A percentile compares a stretch with the other conserved stretches of the same genome.
Evolutionary conservation across 148 eudicot species (phyloP).

Genomic region (Polygonum maritimum): DNA sequence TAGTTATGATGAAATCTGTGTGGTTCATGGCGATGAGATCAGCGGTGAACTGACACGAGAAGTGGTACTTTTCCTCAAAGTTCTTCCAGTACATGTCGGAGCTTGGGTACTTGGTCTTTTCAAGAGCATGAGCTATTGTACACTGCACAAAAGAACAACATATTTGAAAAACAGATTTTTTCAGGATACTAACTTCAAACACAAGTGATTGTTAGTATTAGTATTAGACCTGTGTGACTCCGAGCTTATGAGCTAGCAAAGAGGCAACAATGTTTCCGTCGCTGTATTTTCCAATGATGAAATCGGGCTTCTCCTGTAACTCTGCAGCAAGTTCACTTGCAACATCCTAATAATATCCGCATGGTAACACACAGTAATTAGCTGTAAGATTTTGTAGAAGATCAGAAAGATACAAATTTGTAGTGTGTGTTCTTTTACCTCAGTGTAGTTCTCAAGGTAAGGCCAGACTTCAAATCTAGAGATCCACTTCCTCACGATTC

Average conservation of each 20-base stretch:
- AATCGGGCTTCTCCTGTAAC: constrained; percentile 82
- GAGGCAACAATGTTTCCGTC: constrained; percentile 98
- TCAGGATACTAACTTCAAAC: not conserved
- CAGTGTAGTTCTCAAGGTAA: constrained; percentile 88
- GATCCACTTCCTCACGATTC: constrained; percentile 89
- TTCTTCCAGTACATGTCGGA: constrained; percentile 85
- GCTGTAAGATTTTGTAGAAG: not conserved
- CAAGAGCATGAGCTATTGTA: constrained; percentile 94
- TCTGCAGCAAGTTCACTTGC: constrained; percentile 72
- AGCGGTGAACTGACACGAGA: constrained; percentile 89
- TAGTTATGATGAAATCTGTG: constrained; percentile 92
- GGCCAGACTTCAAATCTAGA: constrained; percentile 99
- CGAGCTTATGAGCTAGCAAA: constrained; percentile 83
- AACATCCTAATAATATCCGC: constrained; percentile 49
- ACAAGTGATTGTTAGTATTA: not conserved
- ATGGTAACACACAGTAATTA: not conserved
- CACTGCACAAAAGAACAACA: constrained; percentile 30
- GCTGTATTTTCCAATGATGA: constrained; percentile 90
- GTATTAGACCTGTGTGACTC: constrained; percentile 62
- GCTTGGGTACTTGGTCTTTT: constrained; percentile 92
- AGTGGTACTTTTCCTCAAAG: constrained; percentile 90
- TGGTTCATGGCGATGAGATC: constrained; percentile 94
- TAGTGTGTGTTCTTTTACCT: constrained; percentile 29
- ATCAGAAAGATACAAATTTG: no score
- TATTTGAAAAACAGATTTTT: not conserved